Conservation (phyloP, 1,284 basidiomycete species). For the Cutaneotrichosporon mucoides region DNA sequence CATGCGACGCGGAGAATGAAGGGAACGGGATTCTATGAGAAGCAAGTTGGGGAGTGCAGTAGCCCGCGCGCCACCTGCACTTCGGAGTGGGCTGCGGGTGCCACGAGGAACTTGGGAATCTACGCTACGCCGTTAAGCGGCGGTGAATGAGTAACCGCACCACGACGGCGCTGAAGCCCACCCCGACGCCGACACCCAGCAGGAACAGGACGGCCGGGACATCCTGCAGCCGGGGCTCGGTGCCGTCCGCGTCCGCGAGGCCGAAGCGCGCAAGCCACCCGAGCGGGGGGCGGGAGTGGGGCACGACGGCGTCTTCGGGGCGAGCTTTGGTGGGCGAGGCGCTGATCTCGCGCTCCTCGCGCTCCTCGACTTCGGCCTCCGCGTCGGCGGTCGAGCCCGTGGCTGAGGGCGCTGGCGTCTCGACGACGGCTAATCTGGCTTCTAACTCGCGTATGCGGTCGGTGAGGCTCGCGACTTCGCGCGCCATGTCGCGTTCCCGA, state of each 20-base stretch:
- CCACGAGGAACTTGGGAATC: too few relatives aligned
- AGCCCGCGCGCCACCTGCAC: too few relatives aligned
- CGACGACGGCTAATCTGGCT: conserved; percentile 11
- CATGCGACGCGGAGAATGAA: too few relatives aligned
- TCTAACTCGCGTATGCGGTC: conserved; percentile 20
- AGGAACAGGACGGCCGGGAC: conserved; percentile 16
- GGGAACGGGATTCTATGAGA: too few relatives aligned
- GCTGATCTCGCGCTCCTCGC: too few relatives aligned
- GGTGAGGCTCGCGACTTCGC: conserved; percentile 11
- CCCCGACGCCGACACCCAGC: conserved; percentile 17
- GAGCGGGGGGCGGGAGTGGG: background rate
- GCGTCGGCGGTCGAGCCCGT: background rate
- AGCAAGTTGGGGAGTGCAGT: too few relatives aligned
- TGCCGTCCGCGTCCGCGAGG: conserved; percentile 6
- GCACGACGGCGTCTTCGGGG: background rate
- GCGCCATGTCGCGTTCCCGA: conserved; percentile 1
- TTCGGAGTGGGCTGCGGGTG: too few relatives aligned
- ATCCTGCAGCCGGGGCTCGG: conserved; percentile 10
- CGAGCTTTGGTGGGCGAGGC: background rate
- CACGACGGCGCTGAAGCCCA: conserved; percentile 12
- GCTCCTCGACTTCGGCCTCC: background rate
- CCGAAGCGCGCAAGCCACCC: conserved; percentile 9
- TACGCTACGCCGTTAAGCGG: background rate
- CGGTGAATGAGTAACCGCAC: conserved; percentile 7
- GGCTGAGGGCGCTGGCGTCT: conserved; percentile 2